Percentiles rank a stretch among this genome's conserved stretches.
Conservation (phyloP, 768 basidiomycete genomes). For the Psilocybe cubensis region DNA sequence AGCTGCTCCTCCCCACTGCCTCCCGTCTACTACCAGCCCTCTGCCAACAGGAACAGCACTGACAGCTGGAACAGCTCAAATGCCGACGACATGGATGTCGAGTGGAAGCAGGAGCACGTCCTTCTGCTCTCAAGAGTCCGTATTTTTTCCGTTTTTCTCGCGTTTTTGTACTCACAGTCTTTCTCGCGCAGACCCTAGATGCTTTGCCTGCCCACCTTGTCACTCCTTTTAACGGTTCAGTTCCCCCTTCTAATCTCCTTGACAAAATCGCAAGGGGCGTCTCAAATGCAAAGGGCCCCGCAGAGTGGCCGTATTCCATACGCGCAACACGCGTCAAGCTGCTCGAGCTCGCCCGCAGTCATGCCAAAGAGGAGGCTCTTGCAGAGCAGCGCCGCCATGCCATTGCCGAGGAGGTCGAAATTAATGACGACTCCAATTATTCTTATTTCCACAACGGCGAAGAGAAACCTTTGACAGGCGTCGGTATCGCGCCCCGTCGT, state of each 20-base stretch:
- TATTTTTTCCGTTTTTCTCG: constrained; percentile 9
- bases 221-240: constrained; percentile 83
- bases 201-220: constrained; percentile 82
- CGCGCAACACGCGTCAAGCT: constrained; percentile 84
- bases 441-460: constrained; percentile 29
- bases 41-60: constrained; percentile 60
- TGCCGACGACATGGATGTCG: constrained; percentile 63
- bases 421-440: constrained; percentile 31
- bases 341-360: constrained; percentile 77
- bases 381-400: constrained; percentile 36
- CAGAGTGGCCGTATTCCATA: constrained; percentile 83
- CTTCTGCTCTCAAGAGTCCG: constrained; percentile 68
- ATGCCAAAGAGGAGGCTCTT: constrained; percentile 49
- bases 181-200: constrained; percentile 69
- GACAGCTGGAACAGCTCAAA: constrained; percentile 89
- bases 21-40: constrained; percentile 47
- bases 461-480: constrained; percentile 25
- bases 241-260: constrained; percentile 84
- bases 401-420: constrained; percentile 54
- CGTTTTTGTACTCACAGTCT: constrained; percentile 14
- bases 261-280: constrained; percentile 87
- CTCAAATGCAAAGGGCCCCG: constrained; percentile 70
- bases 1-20: constrained; percentile 60
- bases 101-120: constrained; percentile 79
- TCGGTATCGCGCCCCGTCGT: constrained; percentile 40